Evolutionary conservation across 345 rosid genomes (phyloP).

Genomic region (Linum trigynum): DNA sequence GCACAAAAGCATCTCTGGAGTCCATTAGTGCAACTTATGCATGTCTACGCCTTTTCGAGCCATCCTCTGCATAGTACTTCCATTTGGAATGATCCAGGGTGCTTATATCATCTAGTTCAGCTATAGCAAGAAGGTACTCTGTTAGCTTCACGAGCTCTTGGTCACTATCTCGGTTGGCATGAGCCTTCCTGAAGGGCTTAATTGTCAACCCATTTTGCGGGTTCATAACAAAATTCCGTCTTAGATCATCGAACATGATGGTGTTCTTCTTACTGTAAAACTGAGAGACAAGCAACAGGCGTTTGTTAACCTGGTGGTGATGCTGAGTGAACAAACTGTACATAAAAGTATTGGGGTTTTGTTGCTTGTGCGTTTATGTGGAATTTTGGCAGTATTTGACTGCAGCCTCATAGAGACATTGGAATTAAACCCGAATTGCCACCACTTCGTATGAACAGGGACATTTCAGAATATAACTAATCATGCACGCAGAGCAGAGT

Average conservation of each 20-base stretch:
- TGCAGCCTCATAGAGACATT: too few relatives aligned
- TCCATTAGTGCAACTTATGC: constrained; percentile 17
- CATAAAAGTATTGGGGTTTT: too few relatives aligned
- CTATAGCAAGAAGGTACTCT: constrained; percentile 74
- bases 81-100: constrained; percentile 63
- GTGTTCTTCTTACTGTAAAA: constrained; percentile 69
- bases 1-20: too few relatives aligned
- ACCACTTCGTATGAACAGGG: too few relatives aligned
- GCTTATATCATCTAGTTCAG: constrained; percentile 70
- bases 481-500: too few relatives aligned
- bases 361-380: too few relatives aligned
- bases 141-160: constrained; percentile 84
- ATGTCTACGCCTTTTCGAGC: constrained; percentile 62
- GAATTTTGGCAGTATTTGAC: too few relatives aligned
- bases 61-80: constrained; percentile 59
- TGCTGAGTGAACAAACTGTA: neutral
- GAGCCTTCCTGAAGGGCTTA: constrained; percentile 81
- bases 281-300: constrained; percentile 27
- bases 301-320: constrained; percentile 1
- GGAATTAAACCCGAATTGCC: too few relatives aligned
- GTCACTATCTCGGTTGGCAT: constrained; percentile 72
- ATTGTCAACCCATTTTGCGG: constrained; percentile 83
- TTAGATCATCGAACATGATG: constrained; percentile 91
- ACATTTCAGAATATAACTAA: too few relatives aligned
- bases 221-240: constrained; percentile 90